A percentile compares a stretch with the other conserved stretches of the same genome.
Evolutionary conservation across 2,329 filamentous ascomycete genomes (phyloP).

Genomic region (Calonectria pauciramosa): DNA sequence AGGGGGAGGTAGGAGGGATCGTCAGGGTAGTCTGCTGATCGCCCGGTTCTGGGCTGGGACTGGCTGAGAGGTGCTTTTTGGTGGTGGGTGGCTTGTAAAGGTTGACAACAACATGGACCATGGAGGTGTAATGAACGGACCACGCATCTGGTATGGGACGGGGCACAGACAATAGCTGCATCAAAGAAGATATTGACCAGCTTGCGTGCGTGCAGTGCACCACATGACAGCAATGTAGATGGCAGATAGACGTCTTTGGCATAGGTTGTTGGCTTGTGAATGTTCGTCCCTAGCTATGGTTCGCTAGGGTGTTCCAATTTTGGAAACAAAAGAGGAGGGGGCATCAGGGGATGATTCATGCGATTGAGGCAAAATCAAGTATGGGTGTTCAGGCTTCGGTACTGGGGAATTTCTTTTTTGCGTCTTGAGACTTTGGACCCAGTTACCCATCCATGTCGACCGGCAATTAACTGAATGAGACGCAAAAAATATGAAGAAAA

Average conservation of each 20-base stretch:
- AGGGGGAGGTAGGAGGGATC: constrained; percentile 19
- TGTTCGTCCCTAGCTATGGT: not conserved
- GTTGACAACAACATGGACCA: not conserved
- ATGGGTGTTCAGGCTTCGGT: not conserved
- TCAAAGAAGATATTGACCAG: not conserved
- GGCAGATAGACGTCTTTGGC: not conserved
- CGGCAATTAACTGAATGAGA: not conserved
- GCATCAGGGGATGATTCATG: not conserved
- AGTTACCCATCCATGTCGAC: not conserved
- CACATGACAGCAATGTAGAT: not conserved
- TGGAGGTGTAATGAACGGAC: not conserved
- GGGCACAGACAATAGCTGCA: constrained; percentile 1
- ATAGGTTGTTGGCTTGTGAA: not conserved
- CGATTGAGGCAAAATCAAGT: not conserved
- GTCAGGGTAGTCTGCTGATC: constrained; percentile 35
- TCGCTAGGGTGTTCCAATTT: constrained; percentile 7
- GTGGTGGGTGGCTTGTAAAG: constrained; percentile 20
- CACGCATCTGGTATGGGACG: not conserved
- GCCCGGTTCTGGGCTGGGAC: constrained; percentile 11
- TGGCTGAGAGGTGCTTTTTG: constrained; percentile 16
- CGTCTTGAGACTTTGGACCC: not conserved
- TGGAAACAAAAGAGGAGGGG: constrained; percentile 12
- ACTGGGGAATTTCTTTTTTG: not conserved
- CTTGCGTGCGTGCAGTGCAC: not conserved
- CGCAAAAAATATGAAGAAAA: not conserved